Evolutionary conservation across 2,329 filamentous ascomycete genomes (phyloP).

Genomic region (Calonectria pauciramosa): DNA sequence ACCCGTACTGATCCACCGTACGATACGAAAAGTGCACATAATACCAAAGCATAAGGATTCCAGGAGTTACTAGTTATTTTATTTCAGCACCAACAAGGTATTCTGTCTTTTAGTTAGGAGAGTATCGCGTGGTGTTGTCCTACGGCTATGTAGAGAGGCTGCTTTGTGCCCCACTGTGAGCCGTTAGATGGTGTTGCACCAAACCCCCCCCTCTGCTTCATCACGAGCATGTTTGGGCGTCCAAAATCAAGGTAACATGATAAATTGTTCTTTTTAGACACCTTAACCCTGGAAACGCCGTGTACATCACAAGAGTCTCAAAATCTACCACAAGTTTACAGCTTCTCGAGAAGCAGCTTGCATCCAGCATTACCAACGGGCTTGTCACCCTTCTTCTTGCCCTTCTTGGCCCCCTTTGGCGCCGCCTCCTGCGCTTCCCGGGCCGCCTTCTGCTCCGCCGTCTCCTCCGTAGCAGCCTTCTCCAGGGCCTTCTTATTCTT

Average conservation of each 20-base stretch:
- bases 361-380: conserved; percentile 73
- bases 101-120: background rate
- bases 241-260: conserved; percentile 20
- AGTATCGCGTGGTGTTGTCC: background rate
- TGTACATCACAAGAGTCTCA: conserved; percentile 23
- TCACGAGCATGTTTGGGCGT: background rate
- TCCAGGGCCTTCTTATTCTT: conserved; percentile 80
- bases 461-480: conserved; percentile 74
- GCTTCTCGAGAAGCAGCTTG: conserved; percentile 71
- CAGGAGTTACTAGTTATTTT: background rate
- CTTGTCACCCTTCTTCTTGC: conserved; percentile 59
- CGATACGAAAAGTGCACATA: background rate
- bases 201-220: background rate
- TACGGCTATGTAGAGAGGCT: background rate
- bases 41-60: background rate
- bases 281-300: conserved; percentile 24
- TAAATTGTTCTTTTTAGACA: conserved; percentile 28
- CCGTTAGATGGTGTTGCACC: background rate
- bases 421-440: conserved; percentile 63
- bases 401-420: conserved; percentile 58
- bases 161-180: background rate
- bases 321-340: conserved; percentile 49
- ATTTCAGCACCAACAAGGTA: background rate
- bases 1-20: too few relatives aligned
- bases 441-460: conserved; percentile 64